These are phyloP conservation scores for Sabuloglossum arenarium DNA, from an alignment of 495 filamentous ascomycete genomes.

Conservation along the genomic window DNA sequence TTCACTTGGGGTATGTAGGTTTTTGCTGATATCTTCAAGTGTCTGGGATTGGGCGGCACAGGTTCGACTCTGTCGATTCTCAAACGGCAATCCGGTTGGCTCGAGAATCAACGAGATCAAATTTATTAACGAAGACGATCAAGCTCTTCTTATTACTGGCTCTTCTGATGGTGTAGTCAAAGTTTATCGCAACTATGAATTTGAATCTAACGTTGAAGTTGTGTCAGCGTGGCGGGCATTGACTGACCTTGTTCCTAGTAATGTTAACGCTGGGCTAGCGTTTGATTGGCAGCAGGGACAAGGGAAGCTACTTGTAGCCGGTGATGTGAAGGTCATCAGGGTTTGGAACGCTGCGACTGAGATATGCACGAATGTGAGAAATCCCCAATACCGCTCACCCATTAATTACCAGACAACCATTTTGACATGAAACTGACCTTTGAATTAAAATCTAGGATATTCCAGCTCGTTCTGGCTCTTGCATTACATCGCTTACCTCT, in stretches of 20 bases:
- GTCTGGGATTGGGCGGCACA: constrained; percentile 85
- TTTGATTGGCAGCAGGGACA: constrained; percentile 99
- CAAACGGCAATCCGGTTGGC: constrained; percentile 76
- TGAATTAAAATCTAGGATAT: constrained; percentile 38
- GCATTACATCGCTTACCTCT: constrained; percentile 85
- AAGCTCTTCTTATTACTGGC: constrained; percentile 82
- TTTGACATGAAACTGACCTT: background rate
- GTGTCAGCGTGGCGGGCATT: constrained; percentile 81
- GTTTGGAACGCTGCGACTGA: constrained; percentile 92
- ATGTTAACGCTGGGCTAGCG: constrained; percentile 81
- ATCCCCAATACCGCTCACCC: background rate
- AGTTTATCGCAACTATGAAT: constrained; percentile 81
- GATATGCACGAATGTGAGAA: constrained; percentile 55
- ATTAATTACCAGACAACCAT: background rate
- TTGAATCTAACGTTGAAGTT: constrained; percentile 51
- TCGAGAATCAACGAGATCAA: constrained; percentile 86
- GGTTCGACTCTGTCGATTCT: constrained; percentile 60
- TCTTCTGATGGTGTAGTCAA: constrained; percentile 86
- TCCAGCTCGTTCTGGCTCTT: constrained; percentile 83
- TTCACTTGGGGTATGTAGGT: background rate
- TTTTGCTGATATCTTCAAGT: constrained; percentile 16
- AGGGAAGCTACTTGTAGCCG: constrained; percentile 79
- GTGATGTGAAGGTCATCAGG: constrained; percentile 85
- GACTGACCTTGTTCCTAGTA: constrained; percentile 78
- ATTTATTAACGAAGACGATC: constrained; percentile 97